phyloP scores from a whole-genome alignment of 2,329 filamentous ascomycete genomes.

The Tolypocladium tundrense region DNA sequence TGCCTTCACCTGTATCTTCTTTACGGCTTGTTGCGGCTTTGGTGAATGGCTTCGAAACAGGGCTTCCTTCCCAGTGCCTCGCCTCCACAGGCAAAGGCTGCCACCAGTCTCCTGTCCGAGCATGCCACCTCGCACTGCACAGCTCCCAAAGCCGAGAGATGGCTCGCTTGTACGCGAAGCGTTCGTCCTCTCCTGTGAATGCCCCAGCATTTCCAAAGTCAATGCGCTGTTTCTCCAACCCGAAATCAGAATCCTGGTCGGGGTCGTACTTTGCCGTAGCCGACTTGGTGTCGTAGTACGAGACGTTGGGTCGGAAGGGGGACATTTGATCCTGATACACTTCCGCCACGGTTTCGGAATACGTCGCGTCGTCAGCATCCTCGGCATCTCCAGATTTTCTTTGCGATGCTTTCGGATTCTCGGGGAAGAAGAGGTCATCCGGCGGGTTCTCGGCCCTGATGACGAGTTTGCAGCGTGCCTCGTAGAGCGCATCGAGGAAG shows the following conservation, averaged over 20 bases:
- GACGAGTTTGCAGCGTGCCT: constrained; percentile 68
- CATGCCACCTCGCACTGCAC: constrained; percentile 64
- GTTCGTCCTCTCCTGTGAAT: constrained; percentile 72
- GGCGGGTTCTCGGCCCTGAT: constrained; percentile 58
- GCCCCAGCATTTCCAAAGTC: constrained; percentile 59
- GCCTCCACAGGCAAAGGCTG: constrained; percentile 53
- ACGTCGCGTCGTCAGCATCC: constrained; percentile 26
- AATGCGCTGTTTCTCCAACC: constrained; percentile 25
- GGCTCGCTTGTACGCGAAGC: constrained; percentile 71
- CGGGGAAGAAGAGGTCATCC: constrained; percentile 70
- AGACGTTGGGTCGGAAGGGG: constrained; percentile 71
- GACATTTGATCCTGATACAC: constrained; percentile 69
- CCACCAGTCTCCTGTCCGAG: constrained; percentile 58
- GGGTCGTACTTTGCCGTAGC: constrained; percentile 39
- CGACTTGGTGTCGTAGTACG: constrained; percentile 45
- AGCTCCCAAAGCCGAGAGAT: constrained; percentile 74
- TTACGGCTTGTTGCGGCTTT: constrained; percentile 1
- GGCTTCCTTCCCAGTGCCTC: constrained; percentile 53
- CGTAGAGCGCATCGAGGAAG: constrained; percentile 69
- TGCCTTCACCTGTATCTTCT: constrained; percentile 13
- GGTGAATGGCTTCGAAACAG: constrained; percentile 12
- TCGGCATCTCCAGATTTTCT: constrained; percentile 4
- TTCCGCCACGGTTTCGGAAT: constrained; percentile 42
- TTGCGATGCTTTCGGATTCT: constrained; percentile 22
- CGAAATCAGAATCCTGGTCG: constrained; percentile 48